Evolutionary conservation across 352 stramenopile species (phyloP).

Genomic region (Pseudoperonospora humuli): DNA sequence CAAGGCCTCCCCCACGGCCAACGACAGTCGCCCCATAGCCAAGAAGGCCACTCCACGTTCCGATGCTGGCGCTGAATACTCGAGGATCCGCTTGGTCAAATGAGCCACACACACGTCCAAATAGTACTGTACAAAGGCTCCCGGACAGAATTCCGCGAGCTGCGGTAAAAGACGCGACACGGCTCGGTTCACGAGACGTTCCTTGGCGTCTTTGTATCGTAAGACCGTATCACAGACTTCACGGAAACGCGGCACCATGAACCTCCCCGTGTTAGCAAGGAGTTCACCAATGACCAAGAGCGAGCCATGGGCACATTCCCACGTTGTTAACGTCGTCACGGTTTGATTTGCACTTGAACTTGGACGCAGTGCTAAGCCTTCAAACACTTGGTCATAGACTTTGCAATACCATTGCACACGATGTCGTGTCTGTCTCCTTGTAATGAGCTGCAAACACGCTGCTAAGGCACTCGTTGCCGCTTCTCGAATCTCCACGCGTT

Average conservation of each 20-base stretch:
- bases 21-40: slow-evolving; percentile 87
- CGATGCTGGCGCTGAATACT: slow-evolving; percentile 33
- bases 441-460: slow-evolving; percentile 85
- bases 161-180: slow-evolving; percentile 89
- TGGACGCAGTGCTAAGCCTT: slow-evolving; percentile 38
- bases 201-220: slow-evolving; percentile 87
- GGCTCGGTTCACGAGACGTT: slow-evolving; percentile 72
- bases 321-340: slow-evolving; percentile 25
- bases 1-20: slow-evolving; percentile 87
- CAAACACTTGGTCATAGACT: slow-evolving; percentile 87
- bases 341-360: slow-evolving; percentile 4
- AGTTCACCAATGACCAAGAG: slow-evolving; percentile 93
- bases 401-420: slow-evolving; percentile 90
- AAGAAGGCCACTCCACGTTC: slow-evolving; percentile 87
- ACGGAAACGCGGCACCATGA: slow-evolving; percentile 96
- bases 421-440: slow-evolving; percentile 68
- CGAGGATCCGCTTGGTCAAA: slow-evolving; percentile 76
- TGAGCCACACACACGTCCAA: slow-evolving; percentile 75
- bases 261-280: slow-evolving; percentile 91
- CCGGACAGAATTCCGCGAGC: slow-evolving; percentile 88
- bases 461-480: slow-evolving; percentile 77
- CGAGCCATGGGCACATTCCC: slow-evolving; percentile 90
- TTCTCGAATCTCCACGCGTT: slow-evolving; percentile 70
- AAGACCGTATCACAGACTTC: slow-evolving; percentile 93
- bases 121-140: slow-evolving; percentile 92